Base-by-base conservation (phyloP, 148 eudicot species). In the Chenopodium quinoa region DNA sequence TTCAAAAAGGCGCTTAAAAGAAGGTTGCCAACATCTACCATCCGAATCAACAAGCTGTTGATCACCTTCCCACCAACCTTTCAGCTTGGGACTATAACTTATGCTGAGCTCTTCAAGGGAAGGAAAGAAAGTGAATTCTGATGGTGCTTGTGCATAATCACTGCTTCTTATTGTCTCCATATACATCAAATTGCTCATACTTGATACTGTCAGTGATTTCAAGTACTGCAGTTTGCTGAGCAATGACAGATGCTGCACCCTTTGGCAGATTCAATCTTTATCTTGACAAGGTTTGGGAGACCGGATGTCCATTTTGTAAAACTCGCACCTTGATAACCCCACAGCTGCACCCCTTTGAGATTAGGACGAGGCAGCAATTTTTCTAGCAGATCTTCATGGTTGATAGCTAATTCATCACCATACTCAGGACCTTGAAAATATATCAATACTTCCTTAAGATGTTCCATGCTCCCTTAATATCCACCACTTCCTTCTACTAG, bases 31-130 rank as follows among this genome's bases (percentile, higher is more conserved):
- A n/a, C 8, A 64, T 3, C 1, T 14, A 50, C n/a, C 77, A 54
- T 11, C 71, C 1, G 40, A 4, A 37, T 4, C 0, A 37, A 37
- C 7, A 4, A 37, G 40, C 40, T 37, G 40, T 37, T 13, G 31
- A 17, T 12, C 5, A 44, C 23, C 73, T 37, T 71, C 29, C 83
- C 85, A 79, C 87, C 87, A 85, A 9, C 78, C 80, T 76, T 75
- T 76, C 80, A 85, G 48, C 37, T 62, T 82, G 11, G 16, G 46
- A 29, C 79, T n/a, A 19, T 20, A 10, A 9, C 9, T 0, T 25
- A 82, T 29, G 0, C 2, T 22, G 12, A 85, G 63, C 3, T 7
- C 6, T 77, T 77, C 32, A 52, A 84, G 84, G 62, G 86, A 84
- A 1, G 84, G 78, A 50, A 76, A 84, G 84, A 80, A 84, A 14